These are phyloP conservation scores for Exophiala dermatitidis DNA, from an alignment of 2,329 filamentous ascomycete genomes.

Conservation along the genomic window DNA sequence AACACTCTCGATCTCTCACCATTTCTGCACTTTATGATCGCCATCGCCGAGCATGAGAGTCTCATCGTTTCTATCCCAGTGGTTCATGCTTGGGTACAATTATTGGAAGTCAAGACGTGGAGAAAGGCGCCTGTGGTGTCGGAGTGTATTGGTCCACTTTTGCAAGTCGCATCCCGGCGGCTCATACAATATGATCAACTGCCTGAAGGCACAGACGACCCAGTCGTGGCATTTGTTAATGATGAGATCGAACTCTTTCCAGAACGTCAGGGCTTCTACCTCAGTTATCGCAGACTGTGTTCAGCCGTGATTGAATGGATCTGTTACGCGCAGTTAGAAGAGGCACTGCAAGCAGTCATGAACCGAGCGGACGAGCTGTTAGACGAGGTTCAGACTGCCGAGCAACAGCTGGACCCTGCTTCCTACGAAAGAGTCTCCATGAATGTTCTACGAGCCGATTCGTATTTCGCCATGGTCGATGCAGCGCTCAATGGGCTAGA, in stretches of 20 bases:
- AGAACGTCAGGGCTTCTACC: conserved; percentile 87
- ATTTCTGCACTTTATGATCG: conserved; percentile 71
- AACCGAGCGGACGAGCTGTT: conserved; percentile 66
- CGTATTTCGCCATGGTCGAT: conserved; percentile 83
- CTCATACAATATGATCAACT: conserved; percentile 82
- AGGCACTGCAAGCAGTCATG: conserved; percentile 85
- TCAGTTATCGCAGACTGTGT: conserved; percentile 90
- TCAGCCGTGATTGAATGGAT: conserved; percentile 80
- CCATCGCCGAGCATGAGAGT: conserved; percentile 75
- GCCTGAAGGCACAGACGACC: conserved; percentile 71
- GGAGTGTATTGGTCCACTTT: conserved; percentile 62
- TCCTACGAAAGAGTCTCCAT: conserved; percentile 32
- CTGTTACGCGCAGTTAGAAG: conserved; percentile 70
- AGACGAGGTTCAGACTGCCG: conserved; percentile 40
- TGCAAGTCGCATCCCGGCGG: conserved; percentile 76
- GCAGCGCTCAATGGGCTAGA: conserved; percentile 81
- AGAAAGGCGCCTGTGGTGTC: conserved; percentile 56
- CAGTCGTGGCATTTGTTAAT: conserved; percentile 71
- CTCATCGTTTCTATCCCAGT: conserved; percentile 89
- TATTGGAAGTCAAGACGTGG: conserved; percentile 66
- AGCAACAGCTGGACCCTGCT: conserved; percentile 36
- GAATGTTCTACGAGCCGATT: conserved; percentile 72
- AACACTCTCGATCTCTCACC: conserved; percentile 59
- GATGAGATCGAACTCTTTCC: conserved; percentile 94
- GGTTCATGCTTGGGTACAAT: conserved; percentile 78